Evolutionary conservation across 2,329 filamentous ascomycete species (phyloP).

Genomic region (Verticillium klebahnii): DNA sequence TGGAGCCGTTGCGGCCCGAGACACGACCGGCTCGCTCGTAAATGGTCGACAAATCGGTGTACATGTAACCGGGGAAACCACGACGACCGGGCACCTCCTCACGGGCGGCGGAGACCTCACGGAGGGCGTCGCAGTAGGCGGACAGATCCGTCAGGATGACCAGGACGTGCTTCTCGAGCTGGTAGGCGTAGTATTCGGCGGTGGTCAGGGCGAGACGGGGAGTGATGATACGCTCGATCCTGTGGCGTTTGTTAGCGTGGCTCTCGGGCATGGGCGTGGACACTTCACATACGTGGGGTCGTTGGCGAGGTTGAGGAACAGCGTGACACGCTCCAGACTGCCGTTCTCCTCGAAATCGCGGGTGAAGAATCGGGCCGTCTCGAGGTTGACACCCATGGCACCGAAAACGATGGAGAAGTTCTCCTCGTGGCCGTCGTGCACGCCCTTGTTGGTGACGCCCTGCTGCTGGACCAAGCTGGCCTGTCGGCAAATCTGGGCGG

Average conservation of each 20-base stretch:
- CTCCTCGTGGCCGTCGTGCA: constrained; percentile 95
- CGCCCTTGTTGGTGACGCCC: constrained; percentile 81
- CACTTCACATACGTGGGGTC: constrained; percentile 76
- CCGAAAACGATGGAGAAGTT: constrained; percentile 99
- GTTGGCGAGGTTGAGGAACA: constrained; percentile 99
- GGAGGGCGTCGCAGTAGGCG: constrained; percentile 96
- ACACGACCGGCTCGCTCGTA: constrained; percentile 99
- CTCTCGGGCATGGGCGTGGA: not conserved
- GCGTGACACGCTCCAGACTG: constrained; percentile 91
- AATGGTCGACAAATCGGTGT: constrained; percentile 99
- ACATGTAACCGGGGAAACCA: constrained; percentile 99
- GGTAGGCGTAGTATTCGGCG: constrained; percentile 99
- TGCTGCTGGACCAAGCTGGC: constrained; percentile 81
- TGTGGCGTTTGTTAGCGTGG: constrained; percentile 28
- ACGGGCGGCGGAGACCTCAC: constrained; percentile 95
- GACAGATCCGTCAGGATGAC: constrained; percentile 98
- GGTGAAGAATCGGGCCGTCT: constrained; percentile 97
- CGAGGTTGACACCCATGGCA: constrained; percentile 99
- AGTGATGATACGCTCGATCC: constrained; percentile 99
- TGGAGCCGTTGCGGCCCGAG: constrained; percentile 92
- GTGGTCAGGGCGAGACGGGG: constrained; percentile 97
- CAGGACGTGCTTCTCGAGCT: constrained; percentile 98
- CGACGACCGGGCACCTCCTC: constrained; percentile 99
- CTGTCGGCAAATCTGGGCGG: constrained; percentile 97
- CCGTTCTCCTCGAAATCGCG: constrained; percentile 99